Percentiles rank a stretch among this genome's conserved stretches.
Evolutionary conservation across 192 early-diverging fungal species (phyloP).

Genomic region (Coemansia sp.): DNA sequence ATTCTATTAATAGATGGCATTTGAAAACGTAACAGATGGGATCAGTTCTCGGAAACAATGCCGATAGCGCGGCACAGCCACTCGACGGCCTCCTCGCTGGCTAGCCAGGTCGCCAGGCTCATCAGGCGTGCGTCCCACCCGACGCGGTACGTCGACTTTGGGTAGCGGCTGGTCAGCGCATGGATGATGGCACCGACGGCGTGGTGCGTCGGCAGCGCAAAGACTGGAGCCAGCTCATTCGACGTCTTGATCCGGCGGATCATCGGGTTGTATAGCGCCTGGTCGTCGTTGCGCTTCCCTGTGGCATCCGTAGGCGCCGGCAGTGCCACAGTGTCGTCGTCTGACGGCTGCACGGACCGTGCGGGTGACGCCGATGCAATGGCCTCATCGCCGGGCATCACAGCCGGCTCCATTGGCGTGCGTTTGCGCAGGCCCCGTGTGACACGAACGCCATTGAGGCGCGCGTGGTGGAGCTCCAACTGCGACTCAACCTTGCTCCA

Average conservation of each 20-base stretch:
- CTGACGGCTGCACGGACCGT: constrained; percentile 6
- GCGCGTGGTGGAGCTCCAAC: constrained; percentile 52
- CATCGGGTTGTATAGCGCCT: constrained; percentile 44
- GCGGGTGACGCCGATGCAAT: constrained; percentile 35
- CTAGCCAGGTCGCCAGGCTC: constrained; percentile 40
- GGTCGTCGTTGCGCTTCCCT: constrained; percentile 11
- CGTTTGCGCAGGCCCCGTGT: background rate
- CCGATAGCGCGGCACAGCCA: constrained; percentile 54
- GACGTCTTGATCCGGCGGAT: constrained; percentile 47
- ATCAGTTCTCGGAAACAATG: constrained; percentile 45
- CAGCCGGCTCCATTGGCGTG: constrained; percentile 8
- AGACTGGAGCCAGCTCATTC: constrained; percentile 46
- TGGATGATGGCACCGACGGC: constrained; percentile 49
- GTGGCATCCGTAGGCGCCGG: background rate
- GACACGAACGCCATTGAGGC: constrained; percentile 39
- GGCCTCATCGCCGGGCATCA: constrained; percentile 49
- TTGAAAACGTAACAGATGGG: too few relatives aligned
- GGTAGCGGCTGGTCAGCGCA: constrained; percentile 50
- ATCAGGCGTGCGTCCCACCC: constrained; percentile 56
- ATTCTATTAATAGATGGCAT: too few relatives aligned
- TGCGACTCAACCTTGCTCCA: constrained; percentile 55
- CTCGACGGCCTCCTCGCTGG: constrained; percentile 51
- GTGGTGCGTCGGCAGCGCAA: constrained; percentile 52
- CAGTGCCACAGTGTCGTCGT: constrained; percentile 6
- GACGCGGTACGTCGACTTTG: constrained; percentile 56